Evolutionary conservation across 352 stramenopile genomes (phyloP).

Genomic region (Pythium chondricola): DNA sequence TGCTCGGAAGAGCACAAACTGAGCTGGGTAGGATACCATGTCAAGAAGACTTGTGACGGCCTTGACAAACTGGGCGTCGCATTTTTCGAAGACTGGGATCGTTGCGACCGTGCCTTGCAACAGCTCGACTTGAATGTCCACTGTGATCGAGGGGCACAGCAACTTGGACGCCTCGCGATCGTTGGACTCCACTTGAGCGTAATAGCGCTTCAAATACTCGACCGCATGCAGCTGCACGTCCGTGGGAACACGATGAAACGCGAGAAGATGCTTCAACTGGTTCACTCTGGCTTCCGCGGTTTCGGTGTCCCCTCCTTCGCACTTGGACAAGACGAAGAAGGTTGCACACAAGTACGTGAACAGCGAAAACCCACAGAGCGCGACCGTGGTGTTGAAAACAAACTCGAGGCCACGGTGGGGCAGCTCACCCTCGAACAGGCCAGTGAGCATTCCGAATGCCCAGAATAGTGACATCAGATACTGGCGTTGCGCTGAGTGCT

Average conservation of each 20-base stretch:
- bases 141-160: conserved; percentile 61
- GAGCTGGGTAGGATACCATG: conserved; percentile 42
- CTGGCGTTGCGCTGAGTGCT: conserved; percentile 9
- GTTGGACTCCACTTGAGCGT: conserved; percentile 54
- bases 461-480: conserved; percentile 65
- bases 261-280: conserved; percentile 61
- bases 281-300: conserved; percentile 52
- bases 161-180: conserved; percentile 51
- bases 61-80: conserved; percentile 50
- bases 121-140: conserved; percentile 65
- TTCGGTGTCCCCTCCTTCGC: conserved; percentile 46
- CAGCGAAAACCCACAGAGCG: conserved; percentile 50
- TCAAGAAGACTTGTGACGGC: conserved; percentile 52
- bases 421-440: conserved; percentile 51
- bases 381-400: conserved; percentile 54
- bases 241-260: conserved; percentile 52
- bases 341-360: conserved; percentile 71
- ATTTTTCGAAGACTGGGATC: conserved; percentile 57
- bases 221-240: conserved; percentile 45
- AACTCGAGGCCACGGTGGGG: conserved; percentile 43
- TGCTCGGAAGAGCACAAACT: conserved; percentile 44
- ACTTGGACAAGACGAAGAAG: conserved; percentile 73
- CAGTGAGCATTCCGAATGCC: conserved; percentile 56
- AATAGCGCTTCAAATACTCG: conserved; percentile 62
- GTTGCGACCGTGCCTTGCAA: conserved; percentile 39